Evolutionary conservation across 805 yeast species (phyloP).

Genomic region (Teunomyces stri): DNA sequence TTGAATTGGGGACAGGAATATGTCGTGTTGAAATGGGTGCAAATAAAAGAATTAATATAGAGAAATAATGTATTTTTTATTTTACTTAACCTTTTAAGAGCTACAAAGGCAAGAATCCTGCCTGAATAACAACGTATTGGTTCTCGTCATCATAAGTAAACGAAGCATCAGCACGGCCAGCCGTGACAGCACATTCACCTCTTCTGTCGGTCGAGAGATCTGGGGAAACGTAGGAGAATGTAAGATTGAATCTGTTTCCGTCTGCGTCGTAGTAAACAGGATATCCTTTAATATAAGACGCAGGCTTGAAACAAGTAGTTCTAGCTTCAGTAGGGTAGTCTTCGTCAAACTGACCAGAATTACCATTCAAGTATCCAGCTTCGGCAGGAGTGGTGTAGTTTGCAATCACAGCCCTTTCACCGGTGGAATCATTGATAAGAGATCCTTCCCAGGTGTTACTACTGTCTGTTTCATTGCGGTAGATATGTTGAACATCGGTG

Average conservation of each 20-base stretch:
- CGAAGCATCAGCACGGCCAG: background rate
- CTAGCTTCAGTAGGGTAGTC: background rate
- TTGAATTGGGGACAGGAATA: constrained; percentile 45
- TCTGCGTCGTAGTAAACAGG: background rate
- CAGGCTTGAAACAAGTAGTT: background rate
- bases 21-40: constrained; percentile 40
- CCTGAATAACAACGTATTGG: background rate
- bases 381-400: background rate
- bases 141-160: background rate
- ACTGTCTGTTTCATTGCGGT: constrained; percentile 1
- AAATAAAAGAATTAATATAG: background rate
- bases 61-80: too few relatives aligned
- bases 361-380: background rate
- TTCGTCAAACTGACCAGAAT: background rate
- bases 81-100: too few relatives aligned
- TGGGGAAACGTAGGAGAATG: too few relatives aligned
- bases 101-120: background rate
- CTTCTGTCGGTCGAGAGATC: background rate
- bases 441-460: constrained; percentile 1
- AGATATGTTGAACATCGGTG: background rate
- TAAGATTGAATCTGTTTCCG: background rate
- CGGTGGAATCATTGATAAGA: constrained; percentile 2
- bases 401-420: background rate
- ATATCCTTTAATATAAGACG: background rate
- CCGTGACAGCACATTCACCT: background rate